These are phyloP conservation scores for Trichoderma polysporum DNA, from an alignment of 2,329 filamentous ascomycete species.

Conservation along the genomic window DNA sequence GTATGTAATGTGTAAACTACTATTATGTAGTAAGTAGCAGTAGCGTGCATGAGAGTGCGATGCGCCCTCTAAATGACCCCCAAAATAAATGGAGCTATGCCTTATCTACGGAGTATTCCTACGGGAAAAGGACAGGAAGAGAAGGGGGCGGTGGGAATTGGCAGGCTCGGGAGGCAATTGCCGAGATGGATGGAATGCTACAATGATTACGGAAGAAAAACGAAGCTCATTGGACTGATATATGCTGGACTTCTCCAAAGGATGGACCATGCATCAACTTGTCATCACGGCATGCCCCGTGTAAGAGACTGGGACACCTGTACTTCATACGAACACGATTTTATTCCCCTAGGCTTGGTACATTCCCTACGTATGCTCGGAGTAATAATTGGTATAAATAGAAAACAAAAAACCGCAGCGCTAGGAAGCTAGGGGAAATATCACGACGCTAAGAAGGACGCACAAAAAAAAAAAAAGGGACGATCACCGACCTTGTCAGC, in stretches of 20 bases:
- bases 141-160: background rate
- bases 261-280: background rate
- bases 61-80: slow-evolving; percentile 5
- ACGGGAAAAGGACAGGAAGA: background rate
- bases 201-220: background rate
- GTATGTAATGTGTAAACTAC: background rate
- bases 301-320: background rate
- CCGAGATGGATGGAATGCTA: background rate
- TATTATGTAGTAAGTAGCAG: background rate
- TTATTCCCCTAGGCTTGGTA: background rate
- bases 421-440: background rate
- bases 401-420: background rate
- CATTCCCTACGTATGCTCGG: too few relatives aligned
- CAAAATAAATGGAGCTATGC: slow-evolving; percentile 4
- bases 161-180: background rate
- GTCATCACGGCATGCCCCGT: background rate
- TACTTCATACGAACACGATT: background rate
- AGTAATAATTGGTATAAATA: slow-evolving; percentile 3
- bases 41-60: background rate
- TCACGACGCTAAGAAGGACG: background rate
- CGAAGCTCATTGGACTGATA: too few relatives aligned
- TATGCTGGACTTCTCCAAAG: background rate
- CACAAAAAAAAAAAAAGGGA: background rate
- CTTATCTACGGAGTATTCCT: background rate
- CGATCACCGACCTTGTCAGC: background rate